Percentiles rank a stretch among this genome's conserved stretches.
Evolutionary conservation across 768 basidiomycete species (phyloP).

Genomic region (Xanthoconium purpureum): DNA sequence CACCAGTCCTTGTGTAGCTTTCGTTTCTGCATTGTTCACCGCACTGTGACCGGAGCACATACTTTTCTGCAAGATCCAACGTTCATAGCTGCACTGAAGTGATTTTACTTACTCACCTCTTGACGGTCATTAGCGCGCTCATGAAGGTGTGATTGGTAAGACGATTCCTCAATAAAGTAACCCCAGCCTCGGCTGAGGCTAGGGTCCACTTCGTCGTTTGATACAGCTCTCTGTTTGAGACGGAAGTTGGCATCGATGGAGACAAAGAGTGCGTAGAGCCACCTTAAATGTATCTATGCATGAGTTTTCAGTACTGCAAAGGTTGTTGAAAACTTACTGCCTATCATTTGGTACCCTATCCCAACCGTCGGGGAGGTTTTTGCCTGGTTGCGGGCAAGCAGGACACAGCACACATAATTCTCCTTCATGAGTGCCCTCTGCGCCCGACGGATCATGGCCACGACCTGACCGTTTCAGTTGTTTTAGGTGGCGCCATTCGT

Average conservation of each 20-base stretch:
- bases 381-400: neutral
- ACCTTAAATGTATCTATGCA: too few species aligned
- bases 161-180: neutral
- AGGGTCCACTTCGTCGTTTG: neutral
- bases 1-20: neutral
- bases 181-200: neutral
- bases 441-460: too few species aligned
- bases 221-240: neutral
- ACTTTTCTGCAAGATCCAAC: neutral
- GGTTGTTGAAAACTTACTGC: neutral
- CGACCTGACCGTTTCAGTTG: too few species aligned
- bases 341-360: neutral
- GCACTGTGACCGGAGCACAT: neutral
- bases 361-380: neutral
- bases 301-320: too few species aligned
- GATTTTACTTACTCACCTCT: neutral
- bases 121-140: neutral
- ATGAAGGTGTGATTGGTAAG: neutral
- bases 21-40: neutral
- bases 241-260: neutral
- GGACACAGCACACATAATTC: neutral
- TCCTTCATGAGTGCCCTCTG: too few species aligned
- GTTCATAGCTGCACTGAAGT: neutral
- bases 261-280: neutral
- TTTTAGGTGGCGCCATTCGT: too few species aligned